Conservation (phyloP, 176 grass and related monocot species). For the barley (Hordeum vulgare) region DNA sequence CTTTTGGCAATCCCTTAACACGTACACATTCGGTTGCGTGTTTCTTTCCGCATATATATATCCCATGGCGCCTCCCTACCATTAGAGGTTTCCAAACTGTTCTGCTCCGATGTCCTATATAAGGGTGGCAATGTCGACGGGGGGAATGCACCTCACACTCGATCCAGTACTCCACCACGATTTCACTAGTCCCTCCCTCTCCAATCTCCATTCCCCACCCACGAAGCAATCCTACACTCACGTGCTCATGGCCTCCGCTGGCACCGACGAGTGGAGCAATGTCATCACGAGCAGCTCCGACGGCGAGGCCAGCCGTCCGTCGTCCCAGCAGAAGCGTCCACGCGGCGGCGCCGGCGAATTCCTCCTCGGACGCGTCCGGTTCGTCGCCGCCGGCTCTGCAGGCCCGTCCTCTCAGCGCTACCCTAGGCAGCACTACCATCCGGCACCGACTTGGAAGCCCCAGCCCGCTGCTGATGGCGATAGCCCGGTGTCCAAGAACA, state of each 20-base stretch:
- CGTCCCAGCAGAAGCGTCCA: neutral
- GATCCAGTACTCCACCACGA: neutral
- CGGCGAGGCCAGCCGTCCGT: neutral
- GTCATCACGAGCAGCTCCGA: neutral
- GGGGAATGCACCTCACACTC: neutral
- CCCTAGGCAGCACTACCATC: neutral
- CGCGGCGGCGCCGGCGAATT: slow-evolving; percentile 20
- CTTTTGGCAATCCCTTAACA: too few species aligned
- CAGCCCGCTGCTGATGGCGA: neutral
- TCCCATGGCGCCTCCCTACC: neutral
- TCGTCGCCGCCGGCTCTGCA: slow-evolving; percentile 10
- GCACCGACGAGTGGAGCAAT: neutral
- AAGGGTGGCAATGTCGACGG: neutral
- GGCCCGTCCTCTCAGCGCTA: neutral
- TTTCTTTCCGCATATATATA: neutral
- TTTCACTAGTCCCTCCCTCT: neutral
- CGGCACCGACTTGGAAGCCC: neutral
- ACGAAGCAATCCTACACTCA: neutral
- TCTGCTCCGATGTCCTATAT: neutral
- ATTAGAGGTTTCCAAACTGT: neutral
- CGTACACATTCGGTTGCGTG: too few species aligned
- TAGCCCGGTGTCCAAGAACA: slow-evolving; percentile 15
- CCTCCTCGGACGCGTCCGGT: slow-evolving; percentile 19
- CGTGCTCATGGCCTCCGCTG: neutral
- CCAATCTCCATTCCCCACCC: neutral